Evolutionary conservation across 78 protist genomes (phyloP).

Genomic region (Anaeramoeba flamelloides): DNA sequence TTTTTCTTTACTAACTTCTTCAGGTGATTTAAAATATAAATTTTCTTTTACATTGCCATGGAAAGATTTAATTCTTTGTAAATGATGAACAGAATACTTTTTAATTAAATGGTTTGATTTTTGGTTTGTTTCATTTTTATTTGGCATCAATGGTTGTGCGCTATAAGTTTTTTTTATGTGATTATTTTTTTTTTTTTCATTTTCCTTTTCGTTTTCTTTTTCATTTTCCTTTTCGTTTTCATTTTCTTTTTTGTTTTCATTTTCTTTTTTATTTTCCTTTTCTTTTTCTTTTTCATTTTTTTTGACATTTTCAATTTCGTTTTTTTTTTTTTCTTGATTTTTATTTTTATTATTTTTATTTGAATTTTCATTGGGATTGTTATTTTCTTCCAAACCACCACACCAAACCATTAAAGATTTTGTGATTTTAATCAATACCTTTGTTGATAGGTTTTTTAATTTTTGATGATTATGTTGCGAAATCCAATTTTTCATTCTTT

Average conservation of each 20-base stretch:
- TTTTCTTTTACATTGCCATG: neutral
- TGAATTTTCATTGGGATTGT: neutral
- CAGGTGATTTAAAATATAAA: neutral
- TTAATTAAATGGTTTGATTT: no score
- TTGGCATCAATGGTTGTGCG: no score
- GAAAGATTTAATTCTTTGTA: no score
- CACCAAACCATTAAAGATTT: neutral
- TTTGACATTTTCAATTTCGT: conserved; percentile 1
- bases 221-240: no score
- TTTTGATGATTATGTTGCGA: neutral
- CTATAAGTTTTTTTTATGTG: no score
- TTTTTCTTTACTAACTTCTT: neutral
- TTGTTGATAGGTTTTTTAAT: neutral
- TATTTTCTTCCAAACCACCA: neutral
- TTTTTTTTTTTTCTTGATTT: neutral
- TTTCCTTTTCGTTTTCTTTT: no score
- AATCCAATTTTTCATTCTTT: neutral
- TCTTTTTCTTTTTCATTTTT: no score
- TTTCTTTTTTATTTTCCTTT: no score
- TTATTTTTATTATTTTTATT: neutral
- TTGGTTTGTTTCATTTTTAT: no score
- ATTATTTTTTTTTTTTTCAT: no score
- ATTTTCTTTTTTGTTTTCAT: no score
- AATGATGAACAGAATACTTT: no score
- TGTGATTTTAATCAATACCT: neutral